Evolutionary conservation across 805 yeast genomes (phyloP), one percentile per base, ranked within the genome.

Genomic region (Brettanomyces anomalus): DNA sequence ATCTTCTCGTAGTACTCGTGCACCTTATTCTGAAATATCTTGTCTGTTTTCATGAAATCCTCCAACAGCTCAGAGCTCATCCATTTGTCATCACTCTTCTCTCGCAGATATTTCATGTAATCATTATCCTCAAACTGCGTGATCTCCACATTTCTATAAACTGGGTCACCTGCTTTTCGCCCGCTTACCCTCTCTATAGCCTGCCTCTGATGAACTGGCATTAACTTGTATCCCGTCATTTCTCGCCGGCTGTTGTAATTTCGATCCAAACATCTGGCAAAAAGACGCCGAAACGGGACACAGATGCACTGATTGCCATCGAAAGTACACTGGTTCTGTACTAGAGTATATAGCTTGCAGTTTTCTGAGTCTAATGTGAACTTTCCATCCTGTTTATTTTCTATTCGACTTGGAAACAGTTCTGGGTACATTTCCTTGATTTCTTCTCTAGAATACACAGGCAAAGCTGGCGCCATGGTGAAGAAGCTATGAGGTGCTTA

Each of bases 391-490:
- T 42, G 40, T 20, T 49, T 47, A 4, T 49, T 36, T 3, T 33
- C 44, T 28, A 46, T 34, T 35, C 58, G 37, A 15, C 49, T 54
- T 5, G 57, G 57, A 33, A 54, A 54, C 7, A 56, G 33, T n/a
- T 50, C 43, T 1, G 61, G 61, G 39, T 50, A 58, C 33, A 48
- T 41, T 17, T 45, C 46, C 36, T 51, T 50, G 18, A 66, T 56
- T 41, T 71, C 75, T 3, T 61, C 67, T 24, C 60, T 45, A 3
- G 62, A 50, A 39, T 67, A 65, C 2, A 72, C 66, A 0, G 74
- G 74, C n/a, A 74, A 61, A 8, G 73, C 69, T 1, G 77, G 78
- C 0, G 77, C 76, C 77, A 72, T 72, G 15, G 13, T 16, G 37
- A n/a, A 15, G 17, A 37, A 37, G 33, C 6, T 11, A 20, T 37